Percentiles rank a stretch among this genome's conserved stretches.
Conservation (phyloP, 2,329 filamentous ascomycete species). For the Neofusicoccum ribis region DNA sequence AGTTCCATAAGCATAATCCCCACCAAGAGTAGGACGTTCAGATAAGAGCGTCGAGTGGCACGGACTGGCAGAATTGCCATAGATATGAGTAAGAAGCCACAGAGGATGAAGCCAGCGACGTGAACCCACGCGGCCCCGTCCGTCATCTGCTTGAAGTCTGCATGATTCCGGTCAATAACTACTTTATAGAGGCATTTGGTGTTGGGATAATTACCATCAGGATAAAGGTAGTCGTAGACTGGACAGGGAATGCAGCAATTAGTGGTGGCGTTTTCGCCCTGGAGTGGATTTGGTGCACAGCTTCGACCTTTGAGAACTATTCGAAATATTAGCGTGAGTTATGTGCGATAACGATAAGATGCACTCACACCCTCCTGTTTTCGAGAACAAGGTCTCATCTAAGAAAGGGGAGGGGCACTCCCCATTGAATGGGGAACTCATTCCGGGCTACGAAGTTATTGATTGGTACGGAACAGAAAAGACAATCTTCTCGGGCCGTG, state of each 20-base stretch:
- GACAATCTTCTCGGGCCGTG: background rate
- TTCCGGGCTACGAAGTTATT: background rate
- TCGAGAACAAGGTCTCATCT: conserved; percentile 25
- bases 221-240: conserved; percentile 69
- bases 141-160: conserved; percentile 53
- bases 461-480: background rate
- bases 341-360: background rate
- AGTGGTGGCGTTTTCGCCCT: conserved; percentile 7
- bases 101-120: conserved; percentile 69
- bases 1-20: conserved; percentile 82
- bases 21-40: conserved; percentile 82
- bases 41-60: conserved; percentile 87
- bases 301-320: conserved; percentile 26
- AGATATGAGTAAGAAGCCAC: conserved; percentile 76
- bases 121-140: conserved; percentile 64
- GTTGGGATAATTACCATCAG: conserved; percentile 44
- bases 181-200: too few relatives aligned
- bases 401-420: conserved; percentile 29
- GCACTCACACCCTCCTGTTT: conserved; percentile 27
- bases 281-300: conserved; percentile 28
- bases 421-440: conserved; percentile 1
- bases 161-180: background rate
- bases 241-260: conserved; percentile 83
- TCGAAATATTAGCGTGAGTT: background rate
- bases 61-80: conserved; percentile 80